These are phyloP conservation scores for Aphelidium insulamus DNA, from an alignment of 371 early-diverging fungal genomes.

Conservation along the genomic window DNA sequence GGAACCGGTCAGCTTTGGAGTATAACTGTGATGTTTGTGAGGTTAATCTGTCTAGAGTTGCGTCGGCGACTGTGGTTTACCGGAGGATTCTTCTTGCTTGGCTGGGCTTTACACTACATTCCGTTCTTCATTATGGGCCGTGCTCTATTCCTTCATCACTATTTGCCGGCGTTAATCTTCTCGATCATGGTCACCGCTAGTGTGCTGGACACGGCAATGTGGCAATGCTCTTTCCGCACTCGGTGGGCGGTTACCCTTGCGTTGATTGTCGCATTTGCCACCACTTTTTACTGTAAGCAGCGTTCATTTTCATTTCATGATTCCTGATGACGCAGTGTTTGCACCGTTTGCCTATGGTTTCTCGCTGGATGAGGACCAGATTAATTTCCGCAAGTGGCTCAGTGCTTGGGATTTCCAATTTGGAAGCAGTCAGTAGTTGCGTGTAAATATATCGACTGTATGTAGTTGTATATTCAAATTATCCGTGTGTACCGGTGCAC, in stretches of 20 bases:
- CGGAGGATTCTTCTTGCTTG: conserved; percentile 55
- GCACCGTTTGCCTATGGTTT: conserved; percentile 65
- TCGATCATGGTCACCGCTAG: conserved; percentile 45
- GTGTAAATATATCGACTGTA: too few relatives aligned
- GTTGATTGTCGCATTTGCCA: conserved; percentile 15
- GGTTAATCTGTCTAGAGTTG: conserved; percentile 13
- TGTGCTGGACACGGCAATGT: conserved; percentile 42
- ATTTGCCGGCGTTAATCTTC: conserved; percentile 77
- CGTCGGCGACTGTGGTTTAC: conserved; percentile 31
- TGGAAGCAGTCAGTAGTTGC: too few relatives aligned
- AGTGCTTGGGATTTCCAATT: conserved; percentile 70
- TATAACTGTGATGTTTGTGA: background rate
- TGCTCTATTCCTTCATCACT: conserved; percentile 93
- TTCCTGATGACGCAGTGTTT: too few relatives aligned
- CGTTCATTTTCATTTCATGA: conserved; percentile 11
- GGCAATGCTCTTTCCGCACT: conserved; percentile 22
- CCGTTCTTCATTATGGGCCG: conserved; percentile 89
- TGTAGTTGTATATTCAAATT: too few relatives aligned
- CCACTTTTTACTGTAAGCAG: conserved; percentile 22
- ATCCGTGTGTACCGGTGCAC: too few relatives aligned
- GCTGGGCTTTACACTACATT: conserved; percentile 79
- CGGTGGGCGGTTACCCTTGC: conserved; percentile 23
- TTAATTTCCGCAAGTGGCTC: conserved; percentile 50
- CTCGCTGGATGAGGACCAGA: conserved; percentile 40
- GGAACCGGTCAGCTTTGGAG: conserved; percentile 15